Percentiles rank a stretch among this genome's conserved stretches.
These are phyloP conservation scores for Ilex asprella DNA, from an alignment of 257 asterid genomes.

Conservation along the genomic window DNA sequence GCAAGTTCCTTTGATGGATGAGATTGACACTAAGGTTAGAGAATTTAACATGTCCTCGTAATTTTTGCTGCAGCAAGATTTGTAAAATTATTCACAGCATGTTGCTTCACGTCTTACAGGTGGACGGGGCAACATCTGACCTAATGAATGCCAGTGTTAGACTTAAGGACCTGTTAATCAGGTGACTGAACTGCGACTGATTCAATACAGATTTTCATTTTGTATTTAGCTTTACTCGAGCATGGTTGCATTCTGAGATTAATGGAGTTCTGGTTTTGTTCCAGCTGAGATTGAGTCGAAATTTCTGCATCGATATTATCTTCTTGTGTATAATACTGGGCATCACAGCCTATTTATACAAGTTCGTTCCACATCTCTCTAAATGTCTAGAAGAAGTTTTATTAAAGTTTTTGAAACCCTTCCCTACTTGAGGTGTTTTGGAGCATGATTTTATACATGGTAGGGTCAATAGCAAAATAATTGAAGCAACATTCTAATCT, in stretches of 20 bases:
- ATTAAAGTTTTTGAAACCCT: too few species aligned
- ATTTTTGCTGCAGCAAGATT: not conserved
- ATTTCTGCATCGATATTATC: conserved; percentile 85
- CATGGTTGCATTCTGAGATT: not conserved
- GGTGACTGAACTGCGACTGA: conserved; percentile 36
- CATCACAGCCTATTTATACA: conserved; percentile 89
- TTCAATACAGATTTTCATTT: conserved; percentile 2
- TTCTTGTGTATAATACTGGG: conserved; percentile 84
- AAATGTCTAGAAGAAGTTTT: not conserved
- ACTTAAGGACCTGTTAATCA: conserved; percentile 86
- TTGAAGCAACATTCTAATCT: too few species aligned
- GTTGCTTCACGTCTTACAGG: conserved; percentile 35
- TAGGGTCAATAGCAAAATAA: too few species aligned
- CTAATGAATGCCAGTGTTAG: conserved; percentile 91
- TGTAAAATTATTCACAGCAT: not conserved
- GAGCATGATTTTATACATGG: too few species aligned
- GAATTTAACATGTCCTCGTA: not conserved
- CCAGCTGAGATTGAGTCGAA: conserved; percentile 94
- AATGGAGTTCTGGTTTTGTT: conserved; percentile 15
- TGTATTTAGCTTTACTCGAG: not conserved
- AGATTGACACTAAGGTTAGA: conserved; percentile 76
- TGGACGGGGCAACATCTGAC: conserved; percentile 86
- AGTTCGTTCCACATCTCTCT: conserved; percentile 38
- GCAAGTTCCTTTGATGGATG: conserved; percentile 84
- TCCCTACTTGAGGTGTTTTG: not conserved